These are phyloP conservation scores for Teunomyces lycoperdinae DNA, from an alignment of 805 yeast genomes.

Conservation along the genomic window DNA sequence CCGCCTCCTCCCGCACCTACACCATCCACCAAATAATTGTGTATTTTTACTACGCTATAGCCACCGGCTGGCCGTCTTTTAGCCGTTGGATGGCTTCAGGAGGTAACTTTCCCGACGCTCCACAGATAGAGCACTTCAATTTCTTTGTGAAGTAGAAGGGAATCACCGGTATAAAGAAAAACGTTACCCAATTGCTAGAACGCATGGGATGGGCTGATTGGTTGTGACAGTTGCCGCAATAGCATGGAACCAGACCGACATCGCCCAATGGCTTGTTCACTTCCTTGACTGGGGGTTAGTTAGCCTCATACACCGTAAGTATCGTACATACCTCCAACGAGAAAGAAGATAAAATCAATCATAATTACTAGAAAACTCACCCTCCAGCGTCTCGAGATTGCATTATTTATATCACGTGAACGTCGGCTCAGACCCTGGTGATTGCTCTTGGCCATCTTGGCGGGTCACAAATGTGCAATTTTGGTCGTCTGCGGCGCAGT, in stretches of 20 bases:
- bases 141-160: slow-evolving; percentile 54
- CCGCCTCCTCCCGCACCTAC: slow-evolving; percentile 14
- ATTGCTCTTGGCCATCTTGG: too few relatives aligned
- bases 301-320: background rate
- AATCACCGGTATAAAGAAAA: slow-evolving; percentile 53
- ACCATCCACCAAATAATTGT: slow-evolving; percentile 15
- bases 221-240: slow-evolving; percentile 61
- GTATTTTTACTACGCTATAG: slow-evolving; percentile 15
- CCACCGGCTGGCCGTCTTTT: slow-evolving; percentile 34
- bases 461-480: too few relatives aligned
- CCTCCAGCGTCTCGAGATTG: too few relatives aligned
- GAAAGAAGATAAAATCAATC: slow-evolving; percentile 33
- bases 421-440: too few relatives aligned
- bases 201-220: slow-evolving; percentile 51
- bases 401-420: too few relatives aligned
- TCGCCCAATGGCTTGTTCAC: slow-evolving; percentile 31
- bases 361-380: background rate
- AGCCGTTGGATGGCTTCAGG: slow-evolving; percentile 21
- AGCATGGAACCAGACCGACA: slow-evolving; percentile 31
- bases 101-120: slow-evolving; percentile 35
- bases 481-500: too few relatives aligned
- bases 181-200: slow-evolving; percentile 49
- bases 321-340: slow-evolving; percentile 31
- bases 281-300: slow-evolving; percentile 27
- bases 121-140: slow-evolving; percentile 50